Evolutionary conservation across 2,329 filamentous ascomycete species (phyloP).

Genomic region (Calonectria pteridis): DNA sequence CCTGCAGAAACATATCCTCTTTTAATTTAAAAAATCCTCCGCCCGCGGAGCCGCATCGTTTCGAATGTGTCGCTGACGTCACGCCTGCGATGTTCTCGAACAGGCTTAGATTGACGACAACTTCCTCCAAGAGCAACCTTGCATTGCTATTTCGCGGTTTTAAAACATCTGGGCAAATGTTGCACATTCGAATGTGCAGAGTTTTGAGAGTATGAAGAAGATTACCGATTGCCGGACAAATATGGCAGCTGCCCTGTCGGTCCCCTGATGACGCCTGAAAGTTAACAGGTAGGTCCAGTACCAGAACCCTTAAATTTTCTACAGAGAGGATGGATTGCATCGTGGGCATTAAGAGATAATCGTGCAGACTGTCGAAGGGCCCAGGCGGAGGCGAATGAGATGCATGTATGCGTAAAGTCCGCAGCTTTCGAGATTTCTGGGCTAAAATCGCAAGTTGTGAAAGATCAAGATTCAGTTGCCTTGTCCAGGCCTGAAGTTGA

Average conservation of each 20-base stretch:
- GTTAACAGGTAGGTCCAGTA: conserved; percentile 27
- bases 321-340: conserved; percentile 32
- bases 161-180: conserved; percentile 34
- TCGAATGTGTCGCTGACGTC: conserved; percentile 31
- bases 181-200: conserved; percentile 35
- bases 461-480: conserved; percentile 28
- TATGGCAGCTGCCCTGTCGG: conserved; percentile 3
- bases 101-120: conserved; percentile 34
- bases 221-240: conserved; percentile 33
- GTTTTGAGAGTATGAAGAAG: conserved; percentile 29
- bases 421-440: conserved; percentile 25
- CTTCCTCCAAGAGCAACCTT: conserved; percentile 18
- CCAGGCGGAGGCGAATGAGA: conserved; percentile 5
- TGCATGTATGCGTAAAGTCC: conserved; percentile 23
- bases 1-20: conserved; percentile 29
- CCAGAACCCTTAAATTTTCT: conserved; percentile 31
- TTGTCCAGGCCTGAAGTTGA: conserved; percentile 2
- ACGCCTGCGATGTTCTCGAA: conserved; percentile 5
- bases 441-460: conserved; percentile 22
- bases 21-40: conserved; percentile 29
- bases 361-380: conserved; percentile 5
- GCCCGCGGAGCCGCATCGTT: conserved; percentile 14
- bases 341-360: conserved; percentile 26
- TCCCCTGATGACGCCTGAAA: conserved; percentile 13
- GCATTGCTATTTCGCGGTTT: conserved; percentile 23